Evolutionary conservation across 441 rosid genomes (phyloP).

Genomic region (Erodium chrysanthum): DNA sequence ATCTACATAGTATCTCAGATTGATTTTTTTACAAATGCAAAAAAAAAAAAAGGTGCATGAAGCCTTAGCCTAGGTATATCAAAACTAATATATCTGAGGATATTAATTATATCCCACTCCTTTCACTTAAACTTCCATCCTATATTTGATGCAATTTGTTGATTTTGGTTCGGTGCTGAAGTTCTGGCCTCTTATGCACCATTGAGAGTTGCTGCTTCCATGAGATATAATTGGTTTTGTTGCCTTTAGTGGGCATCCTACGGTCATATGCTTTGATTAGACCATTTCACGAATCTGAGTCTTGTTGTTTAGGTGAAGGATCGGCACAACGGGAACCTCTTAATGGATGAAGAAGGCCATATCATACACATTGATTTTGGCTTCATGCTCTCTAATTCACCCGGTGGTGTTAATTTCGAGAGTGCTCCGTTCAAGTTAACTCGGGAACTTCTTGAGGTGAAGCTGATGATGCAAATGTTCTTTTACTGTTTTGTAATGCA

Average conservation of each 20-base stretch:
- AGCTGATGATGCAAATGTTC: not conserved
- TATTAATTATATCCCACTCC: no score
- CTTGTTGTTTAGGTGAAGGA: slow-evolving; percentile 59
- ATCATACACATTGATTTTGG: slow-evolving; percentile 98
- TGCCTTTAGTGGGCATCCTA: not conserved
- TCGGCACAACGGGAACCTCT: slow-evolving; percentile 92
- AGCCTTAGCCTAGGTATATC: no score
- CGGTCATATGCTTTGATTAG: not conserved
- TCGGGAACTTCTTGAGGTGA: slow-evolving; percentile 94
- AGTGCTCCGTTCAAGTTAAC: slow-evolving; percentile 96
- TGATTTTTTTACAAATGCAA: not conserved
- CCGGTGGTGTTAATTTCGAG: slow-evolving; percentile 95
- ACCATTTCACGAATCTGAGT: slow-evolving; percentile 2
- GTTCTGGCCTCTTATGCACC: no score
- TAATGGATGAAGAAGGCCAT: slow-evolving; percentile 95
- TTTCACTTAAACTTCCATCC: no score
- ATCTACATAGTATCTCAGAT: not conserved
- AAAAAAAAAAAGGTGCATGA: no score
- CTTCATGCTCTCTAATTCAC: slow-evolving; percentile 96
- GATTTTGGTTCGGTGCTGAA: no score
- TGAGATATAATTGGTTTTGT: not conserved
- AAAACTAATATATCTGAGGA: no score
- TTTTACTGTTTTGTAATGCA: not conserved
- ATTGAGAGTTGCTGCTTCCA: not conserved
- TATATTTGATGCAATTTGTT: no score